phyloP scores from a whole-genome alignment of 306 rosid genomes.

The Casuarina cunninghamiana region DNA sequence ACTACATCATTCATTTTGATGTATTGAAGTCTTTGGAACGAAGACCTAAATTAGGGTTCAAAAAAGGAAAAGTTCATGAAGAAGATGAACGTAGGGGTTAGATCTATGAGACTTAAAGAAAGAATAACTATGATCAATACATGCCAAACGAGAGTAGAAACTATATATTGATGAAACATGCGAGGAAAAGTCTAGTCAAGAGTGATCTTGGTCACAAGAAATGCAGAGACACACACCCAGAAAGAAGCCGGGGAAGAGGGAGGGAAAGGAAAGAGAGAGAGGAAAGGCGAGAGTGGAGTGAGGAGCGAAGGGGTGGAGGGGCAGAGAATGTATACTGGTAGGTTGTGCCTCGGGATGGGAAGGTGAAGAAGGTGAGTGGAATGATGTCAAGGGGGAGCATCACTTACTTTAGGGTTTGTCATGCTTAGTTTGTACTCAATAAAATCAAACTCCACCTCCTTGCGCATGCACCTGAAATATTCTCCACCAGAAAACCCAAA shows the following conservation, averaged over 20 bases:
- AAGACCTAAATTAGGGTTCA: neutral
- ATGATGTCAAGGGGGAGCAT: constrained; percentile 90
- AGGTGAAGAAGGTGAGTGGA: constrained; percentile 95
- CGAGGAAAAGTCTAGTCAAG: neutral
- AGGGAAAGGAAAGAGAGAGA: neutral
- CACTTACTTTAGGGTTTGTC: constrained; percentile 91
- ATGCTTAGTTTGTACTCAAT: constrained; percentile 95
- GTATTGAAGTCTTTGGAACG: neutral
- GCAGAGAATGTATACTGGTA: constrained; percentile 58
- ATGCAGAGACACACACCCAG: neutral
- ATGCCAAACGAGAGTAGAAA: neutral
- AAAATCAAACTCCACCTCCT: constrained; percentile 46
- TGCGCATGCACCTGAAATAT: constrained; percentile 96
- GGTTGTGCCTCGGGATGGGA: constrained; percentile 83
- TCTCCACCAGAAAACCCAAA: constrained; percentile 63
- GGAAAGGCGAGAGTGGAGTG: constrained; percentile 6
- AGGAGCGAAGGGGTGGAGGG: constrained; percentile 33
- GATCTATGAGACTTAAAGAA: neutral
- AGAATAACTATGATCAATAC: neutral
- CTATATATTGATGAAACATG: neutral
- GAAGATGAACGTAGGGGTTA: neutral
- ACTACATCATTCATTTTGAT: neutral
- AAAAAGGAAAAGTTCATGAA: neutral
- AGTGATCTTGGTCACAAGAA: neutral
- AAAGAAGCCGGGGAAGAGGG: neutral